A percentile compares a stretch with the other conserved stretches of the same genome.
Conservation (phyloP, 1,284 basidiomycete genomes). For the Ganoderma lingzhi region DNA sequence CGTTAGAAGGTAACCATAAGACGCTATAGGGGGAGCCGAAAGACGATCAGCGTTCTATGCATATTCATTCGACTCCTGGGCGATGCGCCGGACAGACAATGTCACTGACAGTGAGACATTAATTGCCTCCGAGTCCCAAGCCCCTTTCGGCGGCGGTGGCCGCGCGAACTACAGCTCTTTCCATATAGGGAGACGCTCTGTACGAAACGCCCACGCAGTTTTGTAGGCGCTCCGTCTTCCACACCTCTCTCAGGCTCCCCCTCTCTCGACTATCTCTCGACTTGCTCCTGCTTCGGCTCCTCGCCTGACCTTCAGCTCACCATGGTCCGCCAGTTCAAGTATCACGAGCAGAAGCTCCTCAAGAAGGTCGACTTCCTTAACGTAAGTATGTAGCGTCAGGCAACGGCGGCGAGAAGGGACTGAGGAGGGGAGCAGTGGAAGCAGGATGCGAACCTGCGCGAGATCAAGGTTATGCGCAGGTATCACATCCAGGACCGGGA, state of each 20-base stretch:
- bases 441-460: constrained; percentile 91
- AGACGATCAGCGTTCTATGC: neutral
- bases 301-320: neutral
- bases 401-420: neutral
- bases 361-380: constrained; percentile 96
- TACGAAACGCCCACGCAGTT: constrained; percentile 7
- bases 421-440: constrained; percentile 80
- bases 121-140: neutral
- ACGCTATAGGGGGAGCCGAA: neutral
- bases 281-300: neutral
- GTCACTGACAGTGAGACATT: neutral
- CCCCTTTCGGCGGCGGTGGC: neutral
- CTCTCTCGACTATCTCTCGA: constrained; percentile 12
- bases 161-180: neutral
- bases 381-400: constrained; percentile 54
- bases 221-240: neutral
- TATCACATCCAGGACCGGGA: constrained; percentile 96
- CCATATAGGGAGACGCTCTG: neutral
- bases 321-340: constrained; percentile 91
- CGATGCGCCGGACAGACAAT: neutral
- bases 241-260: constrained; percentile 10
- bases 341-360: constrained; percentile 93
- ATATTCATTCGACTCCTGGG: neutral
- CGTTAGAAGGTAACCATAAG: neutral
- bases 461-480: constrained; percentile 94